Base-by-base conservation (phyloP, 768 basidiomycete species). In the Phaffia australis region DNA sequence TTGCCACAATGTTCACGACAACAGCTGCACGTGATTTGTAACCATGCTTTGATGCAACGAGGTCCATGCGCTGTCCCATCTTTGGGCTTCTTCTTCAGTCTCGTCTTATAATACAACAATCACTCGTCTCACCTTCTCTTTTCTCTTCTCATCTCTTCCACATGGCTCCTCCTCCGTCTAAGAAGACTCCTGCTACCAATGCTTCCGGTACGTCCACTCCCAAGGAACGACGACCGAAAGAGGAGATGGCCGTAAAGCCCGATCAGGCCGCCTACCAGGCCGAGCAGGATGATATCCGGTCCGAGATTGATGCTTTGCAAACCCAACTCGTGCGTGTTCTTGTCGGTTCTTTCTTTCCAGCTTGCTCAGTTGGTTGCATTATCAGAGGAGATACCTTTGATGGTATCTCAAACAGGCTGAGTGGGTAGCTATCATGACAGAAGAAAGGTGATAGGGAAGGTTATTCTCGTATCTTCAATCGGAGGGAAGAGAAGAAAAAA, bases 241-340 rank as follows among this genome's bases (percentile, higher is more conserved):
- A 64, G 59, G 68, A 63, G 29, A 69, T 69, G 15, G 56, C 70
- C 19, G 55, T 82, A 54, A 88, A 80, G 75, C 93, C 93, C 42
- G 92, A 95, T 82, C 91, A 90, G 78, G 81, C 81, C 57, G 79
- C 77, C n/a, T 87, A 87, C 75, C 88, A 95, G 62, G 81, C 80
- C 11, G 91, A 97, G 78, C 89, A 93, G 77, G 85, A 87, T 62
- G 83, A 77, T 73, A 79, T 93, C 70, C 90, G 87, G 77, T 78
- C 81, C 29, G 87, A 92, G 73, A 93, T 97, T 72, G 92, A 93
- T 68, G 80, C 78, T 56, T 76, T 91, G 58, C 89, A 95, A 77
- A 77, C 76, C 25, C 87, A 89, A 76, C 77, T 92, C 68, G 94
- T 90, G 72, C 74, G 89, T 82, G n/a, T 29, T 15, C 1, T 21